Conservation (phyloP, 2,329 filamentous ascomycete genomes). For the Penicillium sp. region DNA sequence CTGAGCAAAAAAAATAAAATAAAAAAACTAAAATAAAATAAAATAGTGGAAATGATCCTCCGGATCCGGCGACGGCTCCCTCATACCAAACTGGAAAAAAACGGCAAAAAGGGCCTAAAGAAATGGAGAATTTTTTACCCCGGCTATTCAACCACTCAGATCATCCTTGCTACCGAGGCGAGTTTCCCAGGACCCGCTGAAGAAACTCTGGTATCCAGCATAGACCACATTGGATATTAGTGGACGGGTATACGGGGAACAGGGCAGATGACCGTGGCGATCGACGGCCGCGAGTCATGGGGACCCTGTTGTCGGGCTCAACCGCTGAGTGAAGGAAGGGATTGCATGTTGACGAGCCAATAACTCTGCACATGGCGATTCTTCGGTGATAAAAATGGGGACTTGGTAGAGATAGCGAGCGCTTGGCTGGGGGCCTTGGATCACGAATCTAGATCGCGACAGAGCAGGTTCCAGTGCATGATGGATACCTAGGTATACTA, state of each 20-base stretch:
- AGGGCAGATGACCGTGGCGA: not conserved
- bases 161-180: too few relatives aligned
- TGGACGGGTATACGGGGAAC: not conserved
- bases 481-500: too few relatives aligned
- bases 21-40: not conserved
- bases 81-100: constrained; percentile 6
- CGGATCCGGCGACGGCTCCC: constrained; percentile 7
- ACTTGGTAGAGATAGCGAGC: not conserved
- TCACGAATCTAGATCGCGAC: not conserved
- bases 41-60: not conserved
- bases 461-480: too few relatives aligned
- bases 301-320: not conserved
- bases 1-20: not conserved
- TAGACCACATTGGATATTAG: not conserved
- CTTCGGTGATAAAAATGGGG: not conserved
- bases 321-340: not conserved
- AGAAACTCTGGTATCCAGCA: not conserved
- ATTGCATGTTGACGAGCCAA: constrained; percentile 2
- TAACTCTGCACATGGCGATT: not conserved
- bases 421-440: not conserved
- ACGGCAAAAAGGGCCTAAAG: not conserved
- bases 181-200: not conserved
- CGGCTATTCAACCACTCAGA: not conserved
- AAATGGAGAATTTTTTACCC: not conserved
- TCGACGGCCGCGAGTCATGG: constrained; percentile 1